These are phyloP conservation scores for Hordeum pubiflorum DNA, from an alignment of 202 grass and related monocot species.

Conservation along the genomic window DNA sequence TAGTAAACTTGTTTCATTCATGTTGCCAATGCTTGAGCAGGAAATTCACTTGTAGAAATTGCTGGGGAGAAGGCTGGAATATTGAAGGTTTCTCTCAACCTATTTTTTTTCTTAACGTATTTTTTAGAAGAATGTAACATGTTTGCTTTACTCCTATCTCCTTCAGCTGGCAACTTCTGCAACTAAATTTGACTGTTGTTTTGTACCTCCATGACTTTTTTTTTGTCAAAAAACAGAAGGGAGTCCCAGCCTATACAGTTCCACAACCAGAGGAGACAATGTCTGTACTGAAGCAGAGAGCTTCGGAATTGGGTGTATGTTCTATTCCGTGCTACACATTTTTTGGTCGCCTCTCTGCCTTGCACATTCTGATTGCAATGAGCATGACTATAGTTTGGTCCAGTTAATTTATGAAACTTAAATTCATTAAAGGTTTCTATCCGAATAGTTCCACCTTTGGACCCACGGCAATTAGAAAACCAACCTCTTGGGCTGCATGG, in stretches of 20 bases:
- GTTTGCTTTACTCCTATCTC: not conserved
- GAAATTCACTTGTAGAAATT: constrained; percentile 88
- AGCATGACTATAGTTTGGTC: not conserved
- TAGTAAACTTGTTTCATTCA: constrained; percentile 21
- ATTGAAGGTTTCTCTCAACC: constrained; percentile 56
- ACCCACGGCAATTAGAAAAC: constrained; percentile 60
- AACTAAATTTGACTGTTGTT: constrained; percentile 12
- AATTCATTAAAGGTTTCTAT: constrained; percentile 63
- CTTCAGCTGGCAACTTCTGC: constrained; percentile 5
- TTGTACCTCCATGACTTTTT: not conserved
- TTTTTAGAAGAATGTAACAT: not conserved
- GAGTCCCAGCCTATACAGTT: constrained; percentile 65
- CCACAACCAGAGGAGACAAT: constrained; percentile 87
- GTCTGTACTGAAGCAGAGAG: constrained; percentile 55
- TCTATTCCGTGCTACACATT: constrained; percentile 19
- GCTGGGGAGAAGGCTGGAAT: constrained; percentile 91
- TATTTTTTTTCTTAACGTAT: not conserved
- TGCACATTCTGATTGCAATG: not conserved
- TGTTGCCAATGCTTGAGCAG: constrained; percentile 34
- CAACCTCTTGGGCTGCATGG: constrained; percentile 80
- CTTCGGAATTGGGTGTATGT: constrained; percentile 91
- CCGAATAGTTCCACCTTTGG: constrained; percentile 64
- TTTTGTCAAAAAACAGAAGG: constrained; percentile 45
- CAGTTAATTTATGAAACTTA: constrained; percentile 12
- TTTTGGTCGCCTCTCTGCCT: constrained; percentile 20